Base-by-base conservation (phyloP, 1,139 yeast species). In the Geotrichum histeridarum region DNA sequence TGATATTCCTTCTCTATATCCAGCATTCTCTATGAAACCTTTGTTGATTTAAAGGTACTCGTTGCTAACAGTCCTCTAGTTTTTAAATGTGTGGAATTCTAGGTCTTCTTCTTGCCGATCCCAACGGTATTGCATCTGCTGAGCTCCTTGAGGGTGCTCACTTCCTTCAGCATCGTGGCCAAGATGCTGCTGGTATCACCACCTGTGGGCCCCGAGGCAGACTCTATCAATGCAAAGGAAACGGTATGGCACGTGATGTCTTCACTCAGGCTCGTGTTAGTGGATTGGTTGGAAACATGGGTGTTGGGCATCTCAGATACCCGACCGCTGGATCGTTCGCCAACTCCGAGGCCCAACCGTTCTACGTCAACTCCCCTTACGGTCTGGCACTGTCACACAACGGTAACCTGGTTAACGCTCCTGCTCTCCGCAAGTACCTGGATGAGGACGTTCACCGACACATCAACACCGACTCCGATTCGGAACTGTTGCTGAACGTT, bases 241-340 rank as follows among this genome's bases (percentile, higher is more conserved):
- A 90, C 70, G 99, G 99, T 60, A 89, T 94, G 97, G 98, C 96
- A 55, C 81, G 95, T 65, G 99, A 93, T 67, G 98, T 93, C 38
- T 93, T 93, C 80, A 90, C 96, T 50, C 87, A 84, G 67, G 74
- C 76, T 51, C 79, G 97, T 67, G 81, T 93, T 81, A 68, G 74
- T 54, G 88, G 88, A 50, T 77, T 94, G 54, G 83, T 85, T 51
- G 99, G 99, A 35, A 87, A 86, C 68, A 88, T 91, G 94, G 99
- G 99, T 57, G 81, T 93, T 60, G 91, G 93, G 39, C 99, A 93
- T 70, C 76, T 93, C 67, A 80, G 99, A 65, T 93, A 93, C 67
- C 99, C 99, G 49, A 93, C 99, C 37, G 98, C 99, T 39, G 99
- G 99, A n/a, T 86, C 96, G 8, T 83, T 89, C 64, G 94, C 98